Evolutionary conservation across 1,139 yeast species (phyloP).

Genomic region (Pneumocystis canis): DNA sequence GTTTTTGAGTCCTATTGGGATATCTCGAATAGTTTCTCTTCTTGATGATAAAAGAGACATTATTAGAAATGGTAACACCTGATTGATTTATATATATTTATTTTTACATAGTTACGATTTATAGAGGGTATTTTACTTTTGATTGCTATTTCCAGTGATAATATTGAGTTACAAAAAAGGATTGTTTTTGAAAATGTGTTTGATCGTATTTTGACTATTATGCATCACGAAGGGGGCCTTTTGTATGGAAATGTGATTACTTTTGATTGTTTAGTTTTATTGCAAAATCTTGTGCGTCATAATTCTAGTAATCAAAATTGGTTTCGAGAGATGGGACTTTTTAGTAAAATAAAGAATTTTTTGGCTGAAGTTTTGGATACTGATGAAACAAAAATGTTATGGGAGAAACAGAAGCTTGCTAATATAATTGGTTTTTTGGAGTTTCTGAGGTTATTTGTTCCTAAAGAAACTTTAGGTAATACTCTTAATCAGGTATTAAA

Average conservation of each 20-base stretch:
- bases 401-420: conserved; percentile 25
- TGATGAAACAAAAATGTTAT: conserved; percentile 23
- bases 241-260: conserved; percentile 71
- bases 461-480: conserved; percentile 58
- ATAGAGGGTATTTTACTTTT: conserved; percentile 43
- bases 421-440: conserved; percentile 40
- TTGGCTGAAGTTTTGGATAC: not conserved
- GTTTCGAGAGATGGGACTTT: conserved; percentile 63
- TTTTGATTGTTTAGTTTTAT: conserved; percentile 69
- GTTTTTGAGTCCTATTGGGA: conserved; percentile 60
- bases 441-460: conserved; percentile 57
- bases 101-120: not conserved
- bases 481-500: conserved; percentile 36
- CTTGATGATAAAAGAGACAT: conserved; percentile 70
- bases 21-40: conserved; percentile 56
- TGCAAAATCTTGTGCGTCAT: conserved; percentile 58
- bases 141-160: conserved; percentile 67
- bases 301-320: conserved; percentile 84
- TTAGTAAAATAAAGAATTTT: not conserved
- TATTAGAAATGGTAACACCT: conserved; percentile 42
- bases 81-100: not conserved
- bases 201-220: conserved; percentile 60
- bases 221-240: conserved; percentile 78
- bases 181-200: conserved; percentile 92
- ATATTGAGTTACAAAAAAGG: conserved; percentile 75